Evolutionary conservation across 2,329 filamentous ascomycete genomes (phyloP).

Genomic region (Orbilia oligospora): DNA sequence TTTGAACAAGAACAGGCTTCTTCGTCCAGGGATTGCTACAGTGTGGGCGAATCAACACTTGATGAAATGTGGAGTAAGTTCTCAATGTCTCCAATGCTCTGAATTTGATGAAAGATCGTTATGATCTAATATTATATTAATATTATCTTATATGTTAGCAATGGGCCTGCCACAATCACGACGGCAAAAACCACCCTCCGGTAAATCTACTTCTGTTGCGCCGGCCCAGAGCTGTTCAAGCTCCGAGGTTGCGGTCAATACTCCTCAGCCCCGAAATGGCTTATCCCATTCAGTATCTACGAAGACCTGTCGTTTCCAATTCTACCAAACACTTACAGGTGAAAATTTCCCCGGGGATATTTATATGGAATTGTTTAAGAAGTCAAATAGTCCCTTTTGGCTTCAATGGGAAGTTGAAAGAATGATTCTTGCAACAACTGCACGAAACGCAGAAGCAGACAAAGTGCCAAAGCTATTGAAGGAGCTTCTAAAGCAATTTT

Average conservation of each 20-base stretch:
- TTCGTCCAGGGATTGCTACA: background rate
- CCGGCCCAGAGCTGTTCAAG: background rate
- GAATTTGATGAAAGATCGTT: background rate
- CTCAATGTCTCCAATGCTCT: background rate
- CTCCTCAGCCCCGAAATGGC: background rate
- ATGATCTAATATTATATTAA: background rate
- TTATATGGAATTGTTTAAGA: background rate
- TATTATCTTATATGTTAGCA: background rate
- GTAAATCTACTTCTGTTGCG: background rate
- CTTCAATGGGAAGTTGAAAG: conserved; percentile 41
- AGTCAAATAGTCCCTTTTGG: conserved; percentile 30
- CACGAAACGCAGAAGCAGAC: background rate
- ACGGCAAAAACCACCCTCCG: background rate
- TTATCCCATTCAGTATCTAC: background rate
- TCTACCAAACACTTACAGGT: conserved; percentile 23
- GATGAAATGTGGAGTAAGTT: conserved; percentile 2
- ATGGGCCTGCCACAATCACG: background rate
- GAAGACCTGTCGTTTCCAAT: background rate
- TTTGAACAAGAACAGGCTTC: conserved; percentile 18
- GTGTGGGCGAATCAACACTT: conserved; percentile 7
- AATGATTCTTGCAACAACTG: conserved; percentile 15
- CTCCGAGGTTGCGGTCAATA: background rate
- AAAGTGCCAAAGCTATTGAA: background rate
- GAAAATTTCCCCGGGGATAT: conserved; percentile 50
- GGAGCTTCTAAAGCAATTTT: background rate